Base-by-base conservation (phyloP, 306 rosid genomes). In the Rosa rugosa region DNA sequence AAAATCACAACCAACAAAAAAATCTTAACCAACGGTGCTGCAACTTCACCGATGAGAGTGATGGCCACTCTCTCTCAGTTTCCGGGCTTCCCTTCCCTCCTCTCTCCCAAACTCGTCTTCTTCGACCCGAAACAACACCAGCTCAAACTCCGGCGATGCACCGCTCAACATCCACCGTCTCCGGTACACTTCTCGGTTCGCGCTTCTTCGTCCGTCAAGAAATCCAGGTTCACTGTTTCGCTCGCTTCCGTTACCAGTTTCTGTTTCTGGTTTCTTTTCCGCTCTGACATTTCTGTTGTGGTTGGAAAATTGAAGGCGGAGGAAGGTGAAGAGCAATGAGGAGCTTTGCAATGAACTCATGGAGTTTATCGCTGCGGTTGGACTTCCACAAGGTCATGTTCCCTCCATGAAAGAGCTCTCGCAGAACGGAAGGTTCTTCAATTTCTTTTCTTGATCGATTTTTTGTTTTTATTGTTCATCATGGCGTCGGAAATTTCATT, bases 391-490 rank as follows among this genome's bases (percentile, higher is more conserved):
- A 53, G 85, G 86, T 60, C 87, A 88, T 81, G 79, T 92, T 73
- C 99, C 97, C 54, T 87, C 96, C 22, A 87, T 87, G 60, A 95
- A 91, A 81, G 97, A 95, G 41, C 91, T 95, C 76, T 72, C 86
- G 62, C 87, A 54, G 76, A 89, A 88, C 68, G 98, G 99, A 91
- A 88, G 99, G 97, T 95, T 25, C 69, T 76, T 75, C 47, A 7
- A 1, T 23, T 72, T 11, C 50, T 62, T 16, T 36, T 51, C 20
- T 9, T 11, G 2, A 42, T 13, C 67, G 44, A 60, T 3, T 77
- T 3, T 77, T 49, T 22, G 34, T 2, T 65, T 40, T 11, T 4
- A 9, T n/a, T 42, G 71, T 23, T 18, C 27, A 11, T 38, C 16
- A 54, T n/a, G 11, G 2, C n/a, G 1, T 51, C 0, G 23, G 18